Evolutionary conservation across 179 eudicot species (phyloP).

Genomic region (Nepenthes alata): DNA sequence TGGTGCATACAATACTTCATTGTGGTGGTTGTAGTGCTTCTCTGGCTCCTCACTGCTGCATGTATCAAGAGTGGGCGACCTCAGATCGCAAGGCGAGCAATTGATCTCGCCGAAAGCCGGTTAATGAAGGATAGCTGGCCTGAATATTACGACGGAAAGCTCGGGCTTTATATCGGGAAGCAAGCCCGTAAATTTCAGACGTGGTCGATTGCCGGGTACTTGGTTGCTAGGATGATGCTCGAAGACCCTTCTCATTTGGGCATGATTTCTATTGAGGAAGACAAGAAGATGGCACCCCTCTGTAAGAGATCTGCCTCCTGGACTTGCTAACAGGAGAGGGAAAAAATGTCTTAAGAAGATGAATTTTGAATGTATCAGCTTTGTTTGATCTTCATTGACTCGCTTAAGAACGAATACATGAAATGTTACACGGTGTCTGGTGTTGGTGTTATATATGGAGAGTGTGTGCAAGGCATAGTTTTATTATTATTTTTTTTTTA

Average conservation of each 20-base stretch:
- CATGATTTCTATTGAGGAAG: slow-evolving; percentile 73
- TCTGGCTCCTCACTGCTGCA: slow-evolving; percentile 75
- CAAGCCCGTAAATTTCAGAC: slow-evolving; percentile 72
- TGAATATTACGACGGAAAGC: slow-evolving; percentile 68
- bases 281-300: slow-evolving; percentile 51
- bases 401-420: no score
- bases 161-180: slow-evolving; percentile 59
- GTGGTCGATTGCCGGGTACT: slow-evolving; percentile 76
- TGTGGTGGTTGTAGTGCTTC: slow-evolving; percentile 33
- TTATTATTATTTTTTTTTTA: no score
- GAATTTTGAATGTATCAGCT: no score
- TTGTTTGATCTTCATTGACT: no score
- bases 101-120: slow-evolving; percentile 48
- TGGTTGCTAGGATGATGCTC: slow-evolving; percentile 74
- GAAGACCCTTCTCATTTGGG: slow-evolving; percentile 77
- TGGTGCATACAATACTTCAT: not conserved
- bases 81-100: slow-evolving; percentile 59
- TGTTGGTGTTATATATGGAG: no score
- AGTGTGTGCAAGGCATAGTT: no score
- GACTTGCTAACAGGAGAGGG: slow-evolving; percentile 23
- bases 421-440: no score
- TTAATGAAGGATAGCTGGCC: slow-evolving; percentile 59
- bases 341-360: no score
- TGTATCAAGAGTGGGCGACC: slow-evolving; percentile 73
- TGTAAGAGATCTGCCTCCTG: slow-evolving; percentile 70